Conservation (phyloP, 2,329 filamentous ascomycete genomes). For the Scedosporium aurantiacum region DNA sequence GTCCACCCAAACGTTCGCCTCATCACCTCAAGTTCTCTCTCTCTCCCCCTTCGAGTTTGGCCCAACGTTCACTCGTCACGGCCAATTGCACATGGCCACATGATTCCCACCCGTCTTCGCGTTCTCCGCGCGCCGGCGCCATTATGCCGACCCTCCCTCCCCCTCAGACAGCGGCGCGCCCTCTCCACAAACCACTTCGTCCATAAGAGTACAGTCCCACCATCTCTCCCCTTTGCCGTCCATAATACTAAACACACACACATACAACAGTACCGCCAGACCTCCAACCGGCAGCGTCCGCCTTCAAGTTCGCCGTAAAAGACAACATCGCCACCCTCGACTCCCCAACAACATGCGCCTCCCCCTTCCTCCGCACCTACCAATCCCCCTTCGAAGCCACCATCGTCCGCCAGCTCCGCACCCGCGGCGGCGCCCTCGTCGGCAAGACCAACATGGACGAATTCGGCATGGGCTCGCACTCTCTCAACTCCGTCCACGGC, state of each 20-base stretch:
- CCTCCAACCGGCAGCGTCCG: background rate
- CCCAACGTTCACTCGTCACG: background rate
- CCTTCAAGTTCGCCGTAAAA: slow-evolving; percentile 52
- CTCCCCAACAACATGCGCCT: slow-evolving; percentile 74
- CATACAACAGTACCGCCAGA: background rate
- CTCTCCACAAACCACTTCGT: slow-evolving; percentile 7
- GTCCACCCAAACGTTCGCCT: background rate
- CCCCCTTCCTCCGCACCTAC: slow-evolving; percentile 59
- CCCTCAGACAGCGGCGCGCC: background rate
- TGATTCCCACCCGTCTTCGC: slow-evolving; percentile 2
- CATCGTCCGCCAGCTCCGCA: slow-evolving; percentile 57
- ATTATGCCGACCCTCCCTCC: background rate
- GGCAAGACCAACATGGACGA: slow-evolving; percentile 93
- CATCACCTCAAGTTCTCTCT: background rate
- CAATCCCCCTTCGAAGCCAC: slow-evolving; percentile 72
- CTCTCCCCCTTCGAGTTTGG: background rate
- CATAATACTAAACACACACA: background rate
- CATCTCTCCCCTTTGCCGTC: background rate
- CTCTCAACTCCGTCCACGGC: slow-evolving; percentile 57
- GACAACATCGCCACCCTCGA: slow-evolving; percentile 62
- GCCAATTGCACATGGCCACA: background rate
- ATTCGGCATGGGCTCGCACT: slow-evolving; percentile 91
- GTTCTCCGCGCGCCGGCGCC: slow-evolving; percentile 2
- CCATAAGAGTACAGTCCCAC: background rate
- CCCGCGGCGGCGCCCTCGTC: slow-evolving; percentile 50